phyloP scores from a whole-genome alignment of 441 rosid species.

The Adansonia madagascariensis region DNA sequence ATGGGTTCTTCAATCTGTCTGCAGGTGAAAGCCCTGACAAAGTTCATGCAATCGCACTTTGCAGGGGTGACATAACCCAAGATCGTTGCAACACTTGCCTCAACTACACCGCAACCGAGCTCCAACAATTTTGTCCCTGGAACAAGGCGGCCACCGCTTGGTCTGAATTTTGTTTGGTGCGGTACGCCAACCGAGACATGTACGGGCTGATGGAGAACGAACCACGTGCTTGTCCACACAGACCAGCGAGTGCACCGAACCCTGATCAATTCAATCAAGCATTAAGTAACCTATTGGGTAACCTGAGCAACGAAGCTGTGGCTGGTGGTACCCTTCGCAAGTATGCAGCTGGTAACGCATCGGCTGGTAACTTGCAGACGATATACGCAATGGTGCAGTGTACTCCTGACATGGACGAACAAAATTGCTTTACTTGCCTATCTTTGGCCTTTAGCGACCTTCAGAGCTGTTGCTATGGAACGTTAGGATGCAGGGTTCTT shows the following conservation, averaged over 20 bases:
- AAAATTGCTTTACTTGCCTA: too few relatives aligned
- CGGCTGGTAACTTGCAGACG: conserved; percentile 7
- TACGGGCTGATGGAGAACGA: neutral
- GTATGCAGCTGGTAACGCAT: neutral
- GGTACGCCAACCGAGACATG: conserved; percentile 10
- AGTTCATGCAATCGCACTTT: neutral
- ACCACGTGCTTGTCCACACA: neutral
- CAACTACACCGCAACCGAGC: neutral
- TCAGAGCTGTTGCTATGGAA: too few relatives aligned
- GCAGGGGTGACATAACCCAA: neutral
- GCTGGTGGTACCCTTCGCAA: neutral
- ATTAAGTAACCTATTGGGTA: conserved; percentile 25
- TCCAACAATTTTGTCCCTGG: neutral
- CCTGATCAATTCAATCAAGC: neutral
- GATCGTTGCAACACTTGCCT: neutral
- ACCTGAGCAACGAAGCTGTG: neutral
- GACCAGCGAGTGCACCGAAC: neutral
- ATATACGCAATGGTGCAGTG: neutral
- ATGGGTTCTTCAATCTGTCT: neutral
- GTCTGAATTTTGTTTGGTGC: conserved; percentile 2
- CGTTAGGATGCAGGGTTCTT: too few relatives aligned
- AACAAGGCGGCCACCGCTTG: neutral
- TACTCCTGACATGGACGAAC: too few relatives aligned
- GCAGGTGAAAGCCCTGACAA: neutral
- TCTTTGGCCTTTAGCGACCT: too few relatives aligned